These are phyloP conservation scores for Benincasa hispida DNA, from an alignment of 306 rosid genomes.

Conservation along the genomic window DNA sequence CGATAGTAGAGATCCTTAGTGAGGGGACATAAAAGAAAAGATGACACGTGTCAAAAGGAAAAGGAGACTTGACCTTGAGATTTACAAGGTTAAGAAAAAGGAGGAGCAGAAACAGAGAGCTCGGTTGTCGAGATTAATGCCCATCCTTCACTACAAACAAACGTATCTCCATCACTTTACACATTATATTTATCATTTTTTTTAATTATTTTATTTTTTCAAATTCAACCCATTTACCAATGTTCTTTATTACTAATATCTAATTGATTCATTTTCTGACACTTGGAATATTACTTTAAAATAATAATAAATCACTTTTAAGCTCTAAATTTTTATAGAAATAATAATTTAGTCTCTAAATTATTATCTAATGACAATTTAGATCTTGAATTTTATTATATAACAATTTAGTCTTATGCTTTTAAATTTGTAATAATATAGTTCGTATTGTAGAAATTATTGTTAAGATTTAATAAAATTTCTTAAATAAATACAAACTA, in stretches of 20 bases:
- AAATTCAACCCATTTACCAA: not conserved
- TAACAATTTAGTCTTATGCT: too few relatives aligned
- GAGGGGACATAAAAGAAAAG: not conserved
- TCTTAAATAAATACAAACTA: too few relatives aligned
- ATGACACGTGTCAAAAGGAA: conserved; percentile 25
- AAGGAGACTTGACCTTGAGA: conserved; percentile 9
- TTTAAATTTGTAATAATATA: too few relatives aligned
- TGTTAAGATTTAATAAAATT: too few relatives aligned
- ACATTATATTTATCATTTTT: not conserved
- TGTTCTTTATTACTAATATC: not conserved
- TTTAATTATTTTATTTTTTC: not conserved
- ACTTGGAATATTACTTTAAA: not conserved
- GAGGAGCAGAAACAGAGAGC: not conserved
- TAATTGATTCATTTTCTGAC: not conserved
- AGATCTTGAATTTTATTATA: too few relatives aligned
- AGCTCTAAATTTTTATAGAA: too few relatives aligned
- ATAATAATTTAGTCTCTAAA: too few relatives aligned
- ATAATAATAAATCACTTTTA: too few relatives aligned
- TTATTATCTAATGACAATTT: too few relatives aligned
- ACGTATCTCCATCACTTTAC: not conserved
- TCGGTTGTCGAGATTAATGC: conserved; percentile 16
- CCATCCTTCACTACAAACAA: conserved; percentile 15
- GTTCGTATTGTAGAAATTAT: too few relatives aligned
- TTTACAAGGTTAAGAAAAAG: conserved; percentile 4
- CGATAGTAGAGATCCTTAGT: too few relatives aligned